phyloP scores from a whole-genome alignment of 305 asterid genomes.

The Petunia hybrid region DNA sequence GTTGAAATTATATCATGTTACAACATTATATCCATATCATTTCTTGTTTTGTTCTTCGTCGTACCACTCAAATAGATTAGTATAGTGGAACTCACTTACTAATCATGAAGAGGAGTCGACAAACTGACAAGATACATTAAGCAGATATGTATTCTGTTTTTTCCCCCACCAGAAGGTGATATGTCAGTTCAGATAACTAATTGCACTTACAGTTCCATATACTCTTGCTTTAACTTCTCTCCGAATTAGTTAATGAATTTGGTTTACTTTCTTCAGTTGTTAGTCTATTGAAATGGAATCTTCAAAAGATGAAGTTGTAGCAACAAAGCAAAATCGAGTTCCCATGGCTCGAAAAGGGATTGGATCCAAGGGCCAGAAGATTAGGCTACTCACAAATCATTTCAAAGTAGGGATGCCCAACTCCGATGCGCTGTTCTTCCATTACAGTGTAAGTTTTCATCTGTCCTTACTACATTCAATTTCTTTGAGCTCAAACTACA shows the following conservation, averaged over 20 bases:
- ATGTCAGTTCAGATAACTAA: neutral
- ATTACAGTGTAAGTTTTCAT: slow-evolving; percentile 59
- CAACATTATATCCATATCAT: neutral
- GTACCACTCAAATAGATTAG: neutral
- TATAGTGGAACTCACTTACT: neutral
- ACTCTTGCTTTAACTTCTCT: slow-evolving; percentile 10
- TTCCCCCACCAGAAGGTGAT: neutral
- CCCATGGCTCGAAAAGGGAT: slow-evolving; percentile 57
- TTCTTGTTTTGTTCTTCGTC: neutral
- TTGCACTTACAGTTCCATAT: slow-evolving; percentile 2
- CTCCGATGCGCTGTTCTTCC: slow-evolving; percentile 59
- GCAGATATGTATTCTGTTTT: neutral
- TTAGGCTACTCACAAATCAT: slow-evolving; percentile 61
- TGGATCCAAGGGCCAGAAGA: slow-evolving; percentile 50
- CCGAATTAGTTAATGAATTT: neutral
- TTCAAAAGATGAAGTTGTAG: slow-evolving; percentile 29
- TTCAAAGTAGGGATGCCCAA: slow-evolving; percentile 53
- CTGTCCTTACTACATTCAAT: slow-evolving; percentile 23
- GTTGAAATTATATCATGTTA: neutral
- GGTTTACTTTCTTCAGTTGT: neutral
- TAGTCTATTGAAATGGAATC: slow-evolving; percentile 24
- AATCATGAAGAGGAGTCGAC: neutral
- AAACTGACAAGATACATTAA: neutral
- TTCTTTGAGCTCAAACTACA: slow-evolving; percentile 5
- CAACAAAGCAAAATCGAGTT: slow-evolving; percentile 31